These are phyloP conservation scores for Cadophora sp. DNA, from an alignment of 2,329 filamentous ascomycete genomes.

Conservation along the genomic window DNA sequence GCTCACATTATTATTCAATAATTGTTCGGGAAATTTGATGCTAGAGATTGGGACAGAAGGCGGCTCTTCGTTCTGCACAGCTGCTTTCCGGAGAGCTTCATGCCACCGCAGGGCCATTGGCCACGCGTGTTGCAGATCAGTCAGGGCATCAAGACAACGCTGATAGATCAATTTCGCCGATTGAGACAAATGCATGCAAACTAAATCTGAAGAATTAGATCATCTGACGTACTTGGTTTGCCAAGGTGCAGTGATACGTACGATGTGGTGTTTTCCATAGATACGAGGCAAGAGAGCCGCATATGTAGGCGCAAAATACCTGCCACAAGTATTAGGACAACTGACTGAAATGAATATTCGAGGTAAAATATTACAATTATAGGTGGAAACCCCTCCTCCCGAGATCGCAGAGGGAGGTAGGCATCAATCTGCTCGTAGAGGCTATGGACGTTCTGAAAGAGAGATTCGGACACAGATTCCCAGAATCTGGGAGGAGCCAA, in stretches of 20 bases:
- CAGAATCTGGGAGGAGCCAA: slow-evolving; percentile 41
- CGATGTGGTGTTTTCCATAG: slow-evolving; percentile 43
- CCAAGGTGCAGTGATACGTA: background rate
- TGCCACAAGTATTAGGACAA: background rate
- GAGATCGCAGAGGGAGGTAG: slow-evolving; percentile 42
- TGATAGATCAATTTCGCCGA: slow-evolving; percentile 42
- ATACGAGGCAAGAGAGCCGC: slow-evolving; percentile 48
- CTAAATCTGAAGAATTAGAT: background rate
- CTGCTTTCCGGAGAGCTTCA: background rate
- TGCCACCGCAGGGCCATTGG: slow-evolving; percentile 24
- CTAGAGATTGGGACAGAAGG: background rate
- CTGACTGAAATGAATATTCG: background rate
- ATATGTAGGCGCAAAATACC: slow-evolving; percentile 50
- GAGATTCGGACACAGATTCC: slow-evolving; percentile 41
- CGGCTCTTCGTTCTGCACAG: background rate
- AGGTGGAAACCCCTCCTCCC: slow-evolving; percentile 40
- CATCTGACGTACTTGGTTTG: background rate
- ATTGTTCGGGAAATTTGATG: background rate
- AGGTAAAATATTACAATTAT: slow-evolving; percentile 43
- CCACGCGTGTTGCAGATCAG: slow-evolving; percentile 41
- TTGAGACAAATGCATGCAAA: slow-evolving; percentile 29
- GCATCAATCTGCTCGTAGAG: slow-evolving; percentile 49
- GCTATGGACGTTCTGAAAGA: slow-evolving; percentile 48
- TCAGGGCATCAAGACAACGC: slow-evolving; percentile 39
- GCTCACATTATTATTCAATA: background rate